Conservation (phyloP, 768 basidiomycete genomes). For the Russula earlei region DNA sequence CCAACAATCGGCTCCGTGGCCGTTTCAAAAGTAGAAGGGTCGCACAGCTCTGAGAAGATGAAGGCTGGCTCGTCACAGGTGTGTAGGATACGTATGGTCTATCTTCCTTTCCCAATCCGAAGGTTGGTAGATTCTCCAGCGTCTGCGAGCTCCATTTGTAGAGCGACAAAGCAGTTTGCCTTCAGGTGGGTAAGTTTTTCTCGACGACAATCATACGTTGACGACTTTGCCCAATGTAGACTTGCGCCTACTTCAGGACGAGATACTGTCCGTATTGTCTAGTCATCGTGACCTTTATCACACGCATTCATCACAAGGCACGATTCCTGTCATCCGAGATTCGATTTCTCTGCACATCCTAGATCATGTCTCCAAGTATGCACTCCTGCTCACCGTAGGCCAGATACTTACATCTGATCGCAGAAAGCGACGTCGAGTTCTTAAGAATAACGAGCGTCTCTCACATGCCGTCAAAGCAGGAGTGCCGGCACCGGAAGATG, state of each 20-base stretch:
- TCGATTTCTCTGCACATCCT: conserved; percentile 69
- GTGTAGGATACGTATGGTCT: background rate
- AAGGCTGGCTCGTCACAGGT: conserved; percentile 13
- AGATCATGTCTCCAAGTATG: conserved; percentile 83
- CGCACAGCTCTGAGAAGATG: conserved; percentile 9
- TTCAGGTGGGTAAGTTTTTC: conserved; percentile 33
- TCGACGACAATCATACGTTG: background rate
- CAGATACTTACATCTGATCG: background rate
- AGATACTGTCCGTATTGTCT: conserved; percentile 54
- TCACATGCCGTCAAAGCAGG: conserved; percentile 54
- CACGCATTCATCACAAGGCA: conserved; percentile 53
- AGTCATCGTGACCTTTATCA: conserved; percentile 72
- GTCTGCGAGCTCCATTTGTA: conserved; percentile 46
- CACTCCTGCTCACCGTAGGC: background rate
- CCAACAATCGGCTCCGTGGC: conserved; percentile 53
- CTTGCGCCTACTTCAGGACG: conserved; percentile 48
- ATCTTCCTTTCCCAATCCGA: background rate
- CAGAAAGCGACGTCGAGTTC: conserved; percentile 82
- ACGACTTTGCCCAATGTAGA: conserved; percentile 28
- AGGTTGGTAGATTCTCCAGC: conserved; percentile 41
- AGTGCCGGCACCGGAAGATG: conserved; percentile 53
- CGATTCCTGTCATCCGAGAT: conserved; percentile 55
- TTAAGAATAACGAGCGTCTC: conserved; percentile 94
- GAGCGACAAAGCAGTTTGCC: conserved; percentile 44
- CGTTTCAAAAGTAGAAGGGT: conserved; percentile 39